Percentiles rank a stretch among this genome's conserved stretches.
phyloP scores from a whole-genome alignment of 1,139 yeast genomes.

The Taiozyma onychis region DNA sequence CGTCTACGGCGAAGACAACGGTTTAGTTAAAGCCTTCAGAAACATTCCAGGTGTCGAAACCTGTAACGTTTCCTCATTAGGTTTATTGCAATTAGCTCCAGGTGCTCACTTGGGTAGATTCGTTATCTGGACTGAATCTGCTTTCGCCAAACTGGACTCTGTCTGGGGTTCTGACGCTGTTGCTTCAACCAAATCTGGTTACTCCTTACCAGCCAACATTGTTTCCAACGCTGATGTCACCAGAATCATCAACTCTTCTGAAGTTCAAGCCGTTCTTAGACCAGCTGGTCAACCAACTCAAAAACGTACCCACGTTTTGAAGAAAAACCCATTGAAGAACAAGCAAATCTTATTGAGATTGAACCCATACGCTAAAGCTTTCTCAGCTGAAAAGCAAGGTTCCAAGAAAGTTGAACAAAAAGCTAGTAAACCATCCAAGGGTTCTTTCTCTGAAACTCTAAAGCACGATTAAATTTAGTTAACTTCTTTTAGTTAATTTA shows the following conservation, averaged over 20 bases:
- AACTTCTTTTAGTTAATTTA: constrained; percentile 15
- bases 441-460: constrained; percentile 64
- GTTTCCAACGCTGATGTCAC: constrained; percentile 93
- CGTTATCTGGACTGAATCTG: constrained; percentile 99
- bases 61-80: constrained; percentile 85
- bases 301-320: constrained; percentile 92
- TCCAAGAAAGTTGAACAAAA: constrained; percentile 70
- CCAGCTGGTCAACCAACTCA: constrained; percentile 94
- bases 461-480: constrained; percentile 39
- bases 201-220: constrained; percentile 91
- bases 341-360: constrained; percentile 96
- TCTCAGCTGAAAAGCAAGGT: constrained; percentile 86
- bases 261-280: constrained; percentile 95
- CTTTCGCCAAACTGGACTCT: constrained; percentile 93
- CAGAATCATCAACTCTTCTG: constrained; percentile 98
- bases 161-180: constrained; percentile 94
- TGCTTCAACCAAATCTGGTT: constrained; percentile 81
- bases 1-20: constrained; percentile 97
- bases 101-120: constrained; percentile 99
- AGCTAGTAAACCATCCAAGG: constrained; percentile 63
- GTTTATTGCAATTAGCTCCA: constrained; percentile 98
- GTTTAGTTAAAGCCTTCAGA: constrained; percentile 98
- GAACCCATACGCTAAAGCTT: constrained; percentile 99
- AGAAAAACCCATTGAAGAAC: constrained; percentile 99
- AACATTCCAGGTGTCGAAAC: constrained; percentile 99